Evolutionary conservation across 2,329 filamentous ascomycete species (phyloP).

Genomic region (Colletotrichum lindemuthianum): DNA sequence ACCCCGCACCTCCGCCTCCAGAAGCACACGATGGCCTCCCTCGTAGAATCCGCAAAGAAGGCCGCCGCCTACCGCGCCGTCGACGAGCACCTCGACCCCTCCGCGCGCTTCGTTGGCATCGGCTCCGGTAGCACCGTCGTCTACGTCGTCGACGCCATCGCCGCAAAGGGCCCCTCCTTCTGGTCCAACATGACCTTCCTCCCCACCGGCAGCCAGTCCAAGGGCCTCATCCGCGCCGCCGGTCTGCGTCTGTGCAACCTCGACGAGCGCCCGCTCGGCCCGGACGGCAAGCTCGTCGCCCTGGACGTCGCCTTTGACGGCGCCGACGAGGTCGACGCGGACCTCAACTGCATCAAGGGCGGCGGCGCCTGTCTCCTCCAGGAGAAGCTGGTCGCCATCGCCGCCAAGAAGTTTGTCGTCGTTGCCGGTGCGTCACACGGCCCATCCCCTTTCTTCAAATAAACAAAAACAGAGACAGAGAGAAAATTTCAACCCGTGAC

Average conservation of each 20-base stretch:
- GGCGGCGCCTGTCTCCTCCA: conserved; percentile 98
- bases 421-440: conserved; percentile 72
- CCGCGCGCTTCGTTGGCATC: conserved; percentile 77
- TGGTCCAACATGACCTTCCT: conserved; percentile 81
- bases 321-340: conserved; percentile 94
- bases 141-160: conserved; percentile 86
- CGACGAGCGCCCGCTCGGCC: conserved; percentile 73
- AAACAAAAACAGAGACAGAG: no score
- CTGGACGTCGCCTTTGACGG: conserved; percentile 96
- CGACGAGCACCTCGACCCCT: conserved; percentile 73
- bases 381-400: conserved; percentile 92
- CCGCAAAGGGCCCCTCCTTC: conserved; percentile 63
- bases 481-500: neutral
- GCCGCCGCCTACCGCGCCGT: conserved; percentile 80
- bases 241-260: conserved; percentile 82
- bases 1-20: conserved; percentile 4
- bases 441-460: neutral
- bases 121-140: conserved; percentile 85
- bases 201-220: conserved; percentile 91
- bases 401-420: conserved; percentile 86
- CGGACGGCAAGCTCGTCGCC: conserved; percentile 54
- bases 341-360: conserved; percentile 97
- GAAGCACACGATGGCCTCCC: conserved; percentile 40
- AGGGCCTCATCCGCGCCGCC: conserved; percentile 83
- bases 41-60: conserved; percentile 79